Evolutionary conservation across 2,329 filamentous ascomycete genomes (phyloP), one percentile per base, ranked within the genome.

Genomic region (Verruconis gallopava): DNA sequence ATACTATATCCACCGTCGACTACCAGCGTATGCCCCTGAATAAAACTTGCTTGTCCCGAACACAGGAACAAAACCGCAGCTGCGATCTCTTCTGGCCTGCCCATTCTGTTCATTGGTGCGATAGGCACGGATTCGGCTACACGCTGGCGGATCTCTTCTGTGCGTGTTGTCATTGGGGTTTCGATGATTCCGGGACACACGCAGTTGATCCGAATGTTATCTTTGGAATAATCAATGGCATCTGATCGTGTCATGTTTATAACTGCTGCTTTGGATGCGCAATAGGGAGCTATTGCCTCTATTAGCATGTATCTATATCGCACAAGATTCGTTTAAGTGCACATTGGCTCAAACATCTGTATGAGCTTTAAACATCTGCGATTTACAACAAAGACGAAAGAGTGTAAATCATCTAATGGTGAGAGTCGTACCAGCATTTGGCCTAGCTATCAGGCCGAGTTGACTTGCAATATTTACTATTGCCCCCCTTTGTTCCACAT

Each of bases 201-300:
- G 2, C 57, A 58, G 34, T 65, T 64, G 21, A 66, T 54, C 3
- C 62, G 55, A 50, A 75, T 71, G 0, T 60, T 55, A 9, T 66
- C 50, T 1, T 51, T 50, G 0, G 64, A 69, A 46, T 70, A 72
- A 25, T 74, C 71, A 22, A 68, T 45, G 0, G 69, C 69, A 0
- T 70, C 57, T 6, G 63, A 55, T 21, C 63, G 59, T 0, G 70
- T 75, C 3, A 73, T 44, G n/a, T 65, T 67, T 2, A 21, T 20
- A 21, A 42, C 15, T 12, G 35, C 40, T 20, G 38, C 22, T 33
- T 42, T 42, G 9, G 40, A 39, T 5, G 35, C 25, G 25, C 25
- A 30, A 30, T 30, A 30, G 9, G 25, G 25, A 9, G 25, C 25
- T 30, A n/a, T 30, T 9, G n/a, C 6, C 6, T n/a, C n/a, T 30